Base-by-base conservation (phyloP, 2,329 filamentous ascomycete species). In the Sordariomycetes sp. region DNA sequence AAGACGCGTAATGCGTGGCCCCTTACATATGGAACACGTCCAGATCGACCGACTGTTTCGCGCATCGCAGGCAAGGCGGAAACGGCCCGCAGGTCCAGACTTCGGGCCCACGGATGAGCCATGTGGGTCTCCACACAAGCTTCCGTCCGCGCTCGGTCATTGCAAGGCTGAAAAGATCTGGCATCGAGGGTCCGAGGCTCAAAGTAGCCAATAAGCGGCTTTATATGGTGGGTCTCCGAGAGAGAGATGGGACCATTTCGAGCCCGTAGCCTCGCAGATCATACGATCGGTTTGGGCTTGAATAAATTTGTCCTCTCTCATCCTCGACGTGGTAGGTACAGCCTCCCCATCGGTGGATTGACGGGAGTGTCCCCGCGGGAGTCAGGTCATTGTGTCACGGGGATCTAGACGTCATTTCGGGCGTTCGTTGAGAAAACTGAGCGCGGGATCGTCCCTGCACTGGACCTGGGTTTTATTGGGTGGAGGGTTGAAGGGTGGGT, bases 181-280 rank as follows among this genome's bases (percentile, higher is more conserved):
- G 48, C 55, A 48, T 42, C 22, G 32, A 57, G 50, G 48, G 34
- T 39, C 51, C 28, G n/a, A 22, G 10, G 10, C 36, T n/a, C 32
- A 34, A 10, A 52, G 24, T n/a, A 42, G 20, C 55, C 55, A 57
- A 57, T 56, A n/a, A 24, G n/a, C 39, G 13, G 12, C n/a, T 10
- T 10, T 17, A 42, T 32, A 28, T 36, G 54, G 54, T 51, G 22
- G 17, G 42, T 56, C 54, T 56, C 50, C 25, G 54, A 42, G 32
- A 32, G 54, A 54, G 39, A 32, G 24, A 53, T 57, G 42, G 51
- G 55, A 17, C 55, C 55, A 57, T 57, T 57, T 57, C 22, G 22
- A 45, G 34, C 17, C 34, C 35, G 34, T 34, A 53, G 55, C 55
- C 55, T 57, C 50, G 55, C 35, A 24, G 25, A 57, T 57, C 55